Conservation (phyloP, 2,329 filamentous ascomycete species). For the Aspergillus jensenii region DNA sequence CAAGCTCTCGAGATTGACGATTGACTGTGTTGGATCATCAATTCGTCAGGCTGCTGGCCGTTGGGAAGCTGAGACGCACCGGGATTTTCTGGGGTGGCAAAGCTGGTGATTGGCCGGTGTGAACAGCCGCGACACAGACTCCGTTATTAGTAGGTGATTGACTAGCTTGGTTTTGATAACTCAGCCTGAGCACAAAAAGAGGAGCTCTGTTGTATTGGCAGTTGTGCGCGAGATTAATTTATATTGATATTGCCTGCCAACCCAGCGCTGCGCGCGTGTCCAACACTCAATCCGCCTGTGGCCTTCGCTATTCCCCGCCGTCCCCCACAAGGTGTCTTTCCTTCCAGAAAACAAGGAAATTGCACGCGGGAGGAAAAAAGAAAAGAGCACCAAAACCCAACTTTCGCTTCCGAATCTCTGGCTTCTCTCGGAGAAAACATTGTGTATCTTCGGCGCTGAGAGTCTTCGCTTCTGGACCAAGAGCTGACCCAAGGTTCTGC, state of each 20-base stretch:
- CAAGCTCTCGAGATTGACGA: conserved; percentile 1
- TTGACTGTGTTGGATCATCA: not conserved
- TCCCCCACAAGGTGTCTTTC: conserved; percentile 2
- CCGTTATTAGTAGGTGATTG: not conserved
- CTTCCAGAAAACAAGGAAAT: not conserved
- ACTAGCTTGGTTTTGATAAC: not conserved
- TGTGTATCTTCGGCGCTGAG: not conserved
- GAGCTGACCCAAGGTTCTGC: conserved; percentile 14
- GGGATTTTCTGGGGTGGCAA: conserved; percentile 1
- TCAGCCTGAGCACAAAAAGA: not conserved
- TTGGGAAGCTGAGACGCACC: conserved; percentile 1
- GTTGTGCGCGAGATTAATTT: conserved; percentile 2
- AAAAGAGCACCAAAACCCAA: not conserved
- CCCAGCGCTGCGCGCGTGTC: not conserved
- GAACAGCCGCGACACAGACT: conserved; percentile 3
- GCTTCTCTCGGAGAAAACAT: not conserved
- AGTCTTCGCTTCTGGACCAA: not conserved
- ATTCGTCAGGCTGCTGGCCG: not conserved
- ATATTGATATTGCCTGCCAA: not conserved
- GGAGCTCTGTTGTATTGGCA: not conserved
- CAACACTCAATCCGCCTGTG: not conserved
- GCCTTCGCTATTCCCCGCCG: not conserved
- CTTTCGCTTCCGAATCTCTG: not conserved
- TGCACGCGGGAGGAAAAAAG: not conserved
- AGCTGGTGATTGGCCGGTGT: conserved; percentile 4